Evolutionary conservation across 495 filamentous ascomycete species (phyloP), one percentile per base, ranked within the genome.

Genomic region (Antarctomyces pellizariae): DNA sequence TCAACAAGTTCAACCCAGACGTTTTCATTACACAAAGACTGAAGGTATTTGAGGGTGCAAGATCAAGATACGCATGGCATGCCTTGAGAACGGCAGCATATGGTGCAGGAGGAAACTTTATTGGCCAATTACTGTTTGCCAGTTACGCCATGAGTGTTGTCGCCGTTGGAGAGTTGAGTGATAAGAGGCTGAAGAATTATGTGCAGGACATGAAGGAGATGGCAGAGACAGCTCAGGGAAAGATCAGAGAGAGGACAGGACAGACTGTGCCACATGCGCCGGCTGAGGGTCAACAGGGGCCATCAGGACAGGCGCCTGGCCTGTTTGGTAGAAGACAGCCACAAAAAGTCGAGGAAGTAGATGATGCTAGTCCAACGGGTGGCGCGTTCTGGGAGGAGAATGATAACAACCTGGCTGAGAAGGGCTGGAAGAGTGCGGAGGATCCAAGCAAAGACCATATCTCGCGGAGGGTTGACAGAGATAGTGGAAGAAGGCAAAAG

Each of bases 311-410:
- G n/a, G 11, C 13, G 16, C 24, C 24, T 3, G 10, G 24, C 13
- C n/a, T 13, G 24, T 14, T 9, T 9, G 24, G n/a, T 8, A n/a
- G 24, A 13, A 12, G 13, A 18, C 5, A 7, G n/a, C 4, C 21
- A 3, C 12, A 5, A 13, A 16, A 31, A 4, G 10, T 12, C 9
- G 17, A 3, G 11, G 9, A 29, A 12, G 11, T 18, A 4, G 41
- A 41, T 26, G 41, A 44, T 38, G 37, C 41, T 5, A 44, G 41
- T 25, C 41, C 41, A 7, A 36, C 41, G 0, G 37, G 32, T 7
- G 41, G 37, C 5, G 33, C 31, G 11, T 32, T 32, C 22, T 17
- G n/a, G 0, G 16, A 32, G 2, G 34, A 33, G 14, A 25, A 10
- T n/a, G n/a, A n/a, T n/a, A n/a, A n/a, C n/a, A n/a, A n/a, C n/a